Evolutionary conservation across 2,329 filamentous ascomycete species (phyloP), one percentile per base, ranked within the genome.

Genomic region (Epichloe gansuensis): DNA sequence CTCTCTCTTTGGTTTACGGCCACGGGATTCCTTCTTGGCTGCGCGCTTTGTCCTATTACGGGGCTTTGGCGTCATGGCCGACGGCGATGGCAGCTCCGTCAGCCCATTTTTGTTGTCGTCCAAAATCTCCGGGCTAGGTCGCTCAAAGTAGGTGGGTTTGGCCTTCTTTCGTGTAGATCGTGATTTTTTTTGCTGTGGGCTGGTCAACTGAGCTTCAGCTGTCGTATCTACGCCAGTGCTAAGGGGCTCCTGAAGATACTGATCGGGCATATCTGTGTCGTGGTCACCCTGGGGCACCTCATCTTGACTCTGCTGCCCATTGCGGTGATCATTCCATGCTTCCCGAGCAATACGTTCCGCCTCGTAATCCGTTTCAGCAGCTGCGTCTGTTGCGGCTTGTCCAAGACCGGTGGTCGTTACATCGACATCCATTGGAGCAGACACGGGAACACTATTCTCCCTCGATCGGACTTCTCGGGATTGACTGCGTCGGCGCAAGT

Each of bases 141-240:
- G 62, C 42, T 68, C 65, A 55, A 71, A 73, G 51, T 67, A 74
- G 17, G 71, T 73, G 9, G 72, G 70, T 59, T 77, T 77, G 47
- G 70, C 66, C 62, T 73, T 77, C 63, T 73, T 76, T 43, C 67
- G 63, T 35, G 67, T 68, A 36, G 70, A 64, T 27, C 66, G 63
- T 40, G 60, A 52, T 55, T 57, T 62, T 55, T 55, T 62, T 64
- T 25, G 53, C 45, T 41, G 39, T 51, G 51, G 25, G 17, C 41
- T 49, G 6, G 54, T 38, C 17, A 52, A 11, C 21, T 57, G 47
- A 11, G 38, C 38, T 11, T 48, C 51, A n/a, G 17, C 52, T 17
- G 49, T 58, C 43, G 36, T n/a, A 8, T 54, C 49, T 38, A 40
- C 4, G 42, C 15, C 42, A 8, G 34, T 38, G 17, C 27, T 35